Evolutionary conservation across 1,284 basidiomycete species (phyloP), one percentile per base, ranked within the genome.

Genomic region (Pterulicium gracile): DNA sequence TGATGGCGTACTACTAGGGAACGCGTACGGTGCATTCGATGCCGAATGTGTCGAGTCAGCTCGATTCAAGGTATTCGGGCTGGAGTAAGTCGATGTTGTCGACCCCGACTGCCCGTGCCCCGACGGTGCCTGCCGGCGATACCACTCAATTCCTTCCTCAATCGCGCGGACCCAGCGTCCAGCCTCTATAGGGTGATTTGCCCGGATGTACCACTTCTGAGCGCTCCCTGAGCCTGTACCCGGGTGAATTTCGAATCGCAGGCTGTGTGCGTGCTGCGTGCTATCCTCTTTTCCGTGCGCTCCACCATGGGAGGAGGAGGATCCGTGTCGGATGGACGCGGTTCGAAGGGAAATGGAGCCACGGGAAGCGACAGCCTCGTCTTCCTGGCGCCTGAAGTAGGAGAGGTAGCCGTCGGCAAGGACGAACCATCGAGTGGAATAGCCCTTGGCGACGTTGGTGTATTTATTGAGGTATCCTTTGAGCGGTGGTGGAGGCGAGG

Each of bases 391-490:
- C 24, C 5, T 71, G 81, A 34, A 58, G 85, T 88, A 93, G 21
- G 86, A 89, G 10, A 95, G 65, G 24, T 87, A 70, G 3, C 92
- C 95, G 50, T 88, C 79, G 55, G 88, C 81, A 32, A 98, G 74
- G 0, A 97, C 92, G 58, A 98, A 96, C 92, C 94, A 98, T 0
- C 95, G 74, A 0, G 88, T 88, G 55, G 84, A 86, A 64, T 94
- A 97, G 0, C 95, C 93, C 54, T 81, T 80, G 0, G 90, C 90
- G 34, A 94, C 82, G 55, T 94, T 95, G 3, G 86, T 83, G 61
- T 92, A 95, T 63, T 95, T 95, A 58, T 84, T 88, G 15, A 92
- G 67, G 56, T 90, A 93, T 0, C 91, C 91, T 52, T 78, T 79
- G 45, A 92, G 66, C 13, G 73, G 67, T 0, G 81, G 84, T 1